A percentile compares a stretch with the other conserved stretches of the same genome.
These are phyloP conservation scores for Choiromyces venosus DNA, from an alignment of 495 filamentous ascomycete genomes.

Conservation along the genomic window DNA sequence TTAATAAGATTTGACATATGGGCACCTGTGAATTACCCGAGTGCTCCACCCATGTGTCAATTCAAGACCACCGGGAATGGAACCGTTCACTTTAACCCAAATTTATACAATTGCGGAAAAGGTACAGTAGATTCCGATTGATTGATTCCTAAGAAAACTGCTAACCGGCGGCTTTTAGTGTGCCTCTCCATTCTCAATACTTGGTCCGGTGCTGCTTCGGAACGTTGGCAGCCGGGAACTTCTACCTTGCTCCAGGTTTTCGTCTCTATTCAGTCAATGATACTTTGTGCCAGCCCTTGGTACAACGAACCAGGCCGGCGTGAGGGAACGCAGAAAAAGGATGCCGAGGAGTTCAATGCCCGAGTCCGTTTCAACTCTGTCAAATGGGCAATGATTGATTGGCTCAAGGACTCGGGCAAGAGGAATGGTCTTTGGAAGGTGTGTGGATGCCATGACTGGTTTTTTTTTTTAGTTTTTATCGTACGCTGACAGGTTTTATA, in stretches of 20 bases:
- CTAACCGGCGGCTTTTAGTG: conserved; percentile 39
- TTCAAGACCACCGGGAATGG: conserved; percentile 53
- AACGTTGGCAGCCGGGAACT: conserved; percentile 50
- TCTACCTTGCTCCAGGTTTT: conserved; percentile 57
- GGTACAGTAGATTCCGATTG: conserved; percentile 41
- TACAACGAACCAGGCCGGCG: conserved; percentile 56
- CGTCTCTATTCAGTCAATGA: conserved; percentile 59
- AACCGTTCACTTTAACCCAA: conserved; percentile 53
- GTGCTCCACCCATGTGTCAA: conserved; percentile 48
- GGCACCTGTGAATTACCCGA: conserved; percentile 49
- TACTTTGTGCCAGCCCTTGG: conserved; percentile 54
- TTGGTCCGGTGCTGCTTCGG: conserved; percentile 49
- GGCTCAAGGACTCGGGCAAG: conserved; percentile 44
- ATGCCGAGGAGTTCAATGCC: conserved; percentile 44
- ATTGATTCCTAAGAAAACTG: background rate
- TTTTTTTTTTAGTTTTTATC: background rate
- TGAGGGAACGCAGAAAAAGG: conserved; percentile 18
- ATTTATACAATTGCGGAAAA: conserved; percentile 54
- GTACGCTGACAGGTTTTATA: conserved; percentile 5
- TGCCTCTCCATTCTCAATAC: conserved; percentile 59
- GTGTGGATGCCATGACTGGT: background rate
- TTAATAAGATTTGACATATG: conserved; percentile 51
- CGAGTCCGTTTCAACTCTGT: conserved; percentile 45
- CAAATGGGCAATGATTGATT: conserved; percentile 48
- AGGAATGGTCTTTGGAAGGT: conserved; percentile 30